phyloP scores from a whole-genome alignment of 371 early-diverging fungal species.

The Apophysomyces sp. region DNA sequence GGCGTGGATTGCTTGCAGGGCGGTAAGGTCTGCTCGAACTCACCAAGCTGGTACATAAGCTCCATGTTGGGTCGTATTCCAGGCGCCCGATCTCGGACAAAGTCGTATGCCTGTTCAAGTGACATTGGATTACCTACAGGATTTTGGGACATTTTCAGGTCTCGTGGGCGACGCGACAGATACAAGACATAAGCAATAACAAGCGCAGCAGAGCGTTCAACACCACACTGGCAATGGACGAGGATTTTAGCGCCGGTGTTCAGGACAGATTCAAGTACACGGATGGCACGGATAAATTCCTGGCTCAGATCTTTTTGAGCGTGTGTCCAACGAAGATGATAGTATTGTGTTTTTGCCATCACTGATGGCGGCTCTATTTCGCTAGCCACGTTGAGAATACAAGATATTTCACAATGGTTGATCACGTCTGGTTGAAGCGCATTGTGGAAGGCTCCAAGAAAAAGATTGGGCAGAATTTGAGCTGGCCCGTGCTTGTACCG shows the following conservation, averaged over 20 bases:
- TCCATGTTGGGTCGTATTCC: constrained; percentile 34
- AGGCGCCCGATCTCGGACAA: constrained; percentile 28
- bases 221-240: constrained; percentile 35
- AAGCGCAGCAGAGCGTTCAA: constrained; percentile 34
- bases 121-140: constrained; percentile 12
- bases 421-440: constrained; percentile 46
- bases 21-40: constrained; percentile 17
- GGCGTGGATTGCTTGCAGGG: background rate
- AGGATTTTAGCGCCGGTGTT: constrained; percentile 11
- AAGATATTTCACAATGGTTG: constrained; percentile 39
- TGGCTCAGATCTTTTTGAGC: constrained; percentile 21
- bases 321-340: constrained; percentile 36
- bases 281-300: constrained; percentile 27
- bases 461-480: constrained; percentile 65
- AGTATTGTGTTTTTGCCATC: constrained; percentile 11
- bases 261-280: constrained; percentile 15
- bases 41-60: constrained; percentile 31
- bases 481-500: constrained; percentile 50
- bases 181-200: constrained; percentile 28
- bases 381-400: constrained; percentile 73
- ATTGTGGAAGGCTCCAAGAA: constrained; percentile 67
- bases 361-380: constrained; percentile 44
- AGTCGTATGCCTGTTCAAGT: constrained; percentile 18
- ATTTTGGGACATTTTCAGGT: background rate
- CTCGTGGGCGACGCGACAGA: constrained; percentile 5